Evolutionary conservation across 192 early-diverging fungal genomes (phyloP).

Genomic region (Rhizophagus sp.): DNA sequence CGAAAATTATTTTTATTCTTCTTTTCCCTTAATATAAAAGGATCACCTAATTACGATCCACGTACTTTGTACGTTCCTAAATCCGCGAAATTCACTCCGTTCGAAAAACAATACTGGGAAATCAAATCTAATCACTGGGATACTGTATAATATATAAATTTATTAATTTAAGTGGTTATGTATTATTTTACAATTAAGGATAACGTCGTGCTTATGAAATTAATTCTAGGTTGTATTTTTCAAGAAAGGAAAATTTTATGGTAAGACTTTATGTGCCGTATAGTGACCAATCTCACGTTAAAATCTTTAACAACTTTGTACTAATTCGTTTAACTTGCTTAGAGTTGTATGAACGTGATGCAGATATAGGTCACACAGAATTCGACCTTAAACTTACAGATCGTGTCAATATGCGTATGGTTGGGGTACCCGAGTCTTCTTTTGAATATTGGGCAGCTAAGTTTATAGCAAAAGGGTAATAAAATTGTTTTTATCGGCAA

Average conservation of each 20-base stretch:
- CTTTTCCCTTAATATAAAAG: background rate
- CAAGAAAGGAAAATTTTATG: constrained; percentile 98
- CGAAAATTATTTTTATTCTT: background rate
- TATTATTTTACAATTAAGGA: background rate
- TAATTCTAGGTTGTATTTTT: constrained; percentile 78
- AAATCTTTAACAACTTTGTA: background rate
- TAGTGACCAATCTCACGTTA: background rate
- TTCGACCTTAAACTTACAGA: constrained; percentile 98
- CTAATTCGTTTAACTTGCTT: constrained; percentile 25
- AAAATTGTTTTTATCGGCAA: background rate
- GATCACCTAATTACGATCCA: constrained; percentile 86
- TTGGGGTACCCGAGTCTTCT: constrained; percentile 90
- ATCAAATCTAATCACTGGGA: constrained; percentile 95
- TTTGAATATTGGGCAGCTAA: constrained; percentile 96
- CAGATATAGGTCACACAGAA: constrained; percentile 91
- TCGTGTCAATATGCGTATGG: constrained; percentile 99
- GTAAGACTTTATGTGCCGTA: constrained; percentile 27
- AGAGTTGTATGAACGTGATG: constrained; percentile 99
- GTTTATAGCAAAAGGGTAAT: constrained; percentile 91
- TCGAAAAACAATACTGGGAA: constrained; percentile 99
- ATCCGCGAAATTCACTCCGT: constrained; percentile 82
- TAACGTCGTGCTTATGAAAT: background rate
- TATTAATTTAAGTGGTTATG: background rate
- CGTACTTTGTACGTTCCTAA: constrained; percentile 84
- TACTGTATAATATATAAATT: constrained; percentile 52